phyloP scores from a whole-genome alignment of 805 yeast genomes.

The Yarrowia porcina region DNA sequence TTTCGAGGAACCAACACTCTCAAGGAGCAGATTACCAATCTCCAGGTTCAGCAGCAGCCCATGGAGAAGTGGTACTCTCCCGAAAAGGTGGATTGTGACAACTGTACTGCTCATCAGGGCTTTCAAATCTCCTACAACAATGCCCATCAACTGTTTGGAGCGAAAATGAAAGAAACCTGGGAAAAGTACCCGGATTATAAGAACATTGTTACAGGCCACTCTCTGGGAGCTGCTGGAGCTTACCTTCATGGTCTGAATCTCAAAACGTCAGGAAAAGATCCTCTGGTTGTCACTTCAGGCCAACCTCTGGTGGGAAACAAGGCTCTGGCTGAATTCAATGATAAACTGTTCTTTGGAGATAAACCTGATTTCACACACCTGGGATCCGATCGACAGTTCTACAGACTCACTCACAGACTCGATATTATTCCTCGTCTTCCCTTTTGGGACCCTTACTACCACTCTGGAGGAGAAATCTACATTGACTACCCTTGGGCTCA shows the following conservation, averaged over 20 bases:
- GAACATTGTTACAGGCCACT: not conserved
- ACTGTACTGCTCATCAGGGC: not conserved
- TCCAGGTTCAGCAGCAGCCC: not conserved
- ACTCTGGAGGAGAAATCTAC: not conserved
- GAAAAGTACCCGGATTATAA: not conserved
- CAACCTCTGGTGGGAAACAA: not conserved
- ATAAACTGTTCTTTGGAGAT: not conserved
- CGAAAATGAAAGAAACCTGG: not conserved
- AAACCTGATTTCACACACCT: not conserved
- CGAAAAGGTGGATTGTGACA: not conserved
- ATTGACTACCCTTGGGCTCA: not conserved
- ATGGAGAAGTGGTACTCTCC: not conserved
- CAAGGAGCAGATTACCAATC: not conserved
- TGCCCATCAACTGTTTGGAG: not conserved
- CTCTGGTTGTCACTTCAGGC: not conserved
- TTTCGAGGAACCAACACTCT: not conserved
- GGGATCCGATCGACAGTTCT: not conserved
- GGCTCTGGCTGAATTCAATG: conserved; percentile 5
- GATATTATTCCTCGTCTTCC: not conserved
- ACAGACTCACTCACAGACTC: not conserved
- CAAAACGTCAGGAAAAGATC: not conserved
- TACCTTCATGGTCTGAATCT: not conserved
- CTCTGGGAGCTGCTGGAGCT: not conserved
- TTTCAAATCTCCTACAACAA: not conserved
- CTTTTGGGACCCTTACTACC: not conserved